Conservation (phyloP, 2,329 filamentous ascomycete genomes). For the Diaporthe nobilis region DNA sequence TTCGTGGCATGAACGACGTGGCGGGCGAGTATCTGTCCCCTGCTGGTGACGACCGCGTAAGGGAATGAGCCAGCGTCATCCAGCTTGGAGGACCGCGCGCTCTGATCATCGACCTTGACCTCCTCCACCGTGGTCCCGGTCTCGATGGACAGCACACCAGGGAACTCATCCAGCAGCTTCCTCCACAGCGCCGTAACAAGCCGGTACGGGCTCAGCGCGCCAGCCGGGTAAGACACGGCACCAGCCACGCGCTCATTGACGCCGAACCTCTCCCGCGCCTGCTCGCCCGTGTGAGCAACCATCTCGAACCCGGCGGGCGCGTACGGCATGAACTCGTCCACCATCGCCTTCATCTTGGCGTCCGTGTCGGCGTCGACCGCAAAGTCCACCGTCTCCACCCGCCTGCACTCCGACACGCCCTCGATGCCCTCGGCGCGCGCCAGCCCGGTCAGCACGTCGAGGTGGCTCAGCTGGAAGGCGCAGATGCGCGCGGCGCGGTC, state of each 20-base stretch:
- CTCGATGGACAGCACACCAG: conserved; percentile 53
- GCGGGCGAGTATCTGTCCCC: conserved; percentile 59
- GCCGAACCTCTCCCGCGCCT: conserved; percentile 54
- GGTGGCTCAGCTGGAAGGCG: conserved; percentile 60
- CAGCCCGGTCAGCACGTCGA: conserved; percentile 56
- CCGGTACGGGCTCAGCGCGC: conserved; percentile 65
- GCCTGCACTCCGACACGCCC: conserved; percentile 56
- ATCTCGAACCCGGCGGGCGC: conserved; percentile 45
- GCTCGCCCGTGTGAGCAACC: conserved; percentile 51
- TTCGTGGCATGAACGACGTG: conserved; percentile 73
- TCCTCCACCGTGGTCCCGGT: conserved; percentile 55
- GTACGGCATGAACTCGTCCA: conserved; percentile 54
- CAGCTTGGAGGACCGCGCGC: background rate
- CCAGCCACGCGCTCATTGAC: conserved; percentile 54
- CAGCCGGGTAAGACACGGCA: conserved; percentile 61
- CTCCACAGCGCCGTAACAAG: conserved; percentile 63
- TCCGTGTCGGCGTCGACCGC: conserved; percentile 53
- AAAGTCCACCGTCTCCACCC: conserved; percentile 63
- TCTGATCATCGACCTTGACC: conserved; percentile 43
- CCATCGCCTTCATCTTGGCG: conserved; percentile 51
- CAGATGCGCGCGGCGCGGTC: conserved; percentile 57
- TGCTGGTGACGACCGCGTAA: conserved; percentile 60
- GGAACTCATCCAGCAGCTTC: conserved; percentile 54
- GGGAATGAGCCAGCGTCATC: conserved; percentile 43
- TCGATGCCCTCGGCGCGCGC: conserved; percentile 51